These are phyloP conservation scores for Aspergillus oerlinghausenensis DNA, from an alignment of 2,329 filamentous ascomycete genomes.

Conservation along the genomic window DNA sequence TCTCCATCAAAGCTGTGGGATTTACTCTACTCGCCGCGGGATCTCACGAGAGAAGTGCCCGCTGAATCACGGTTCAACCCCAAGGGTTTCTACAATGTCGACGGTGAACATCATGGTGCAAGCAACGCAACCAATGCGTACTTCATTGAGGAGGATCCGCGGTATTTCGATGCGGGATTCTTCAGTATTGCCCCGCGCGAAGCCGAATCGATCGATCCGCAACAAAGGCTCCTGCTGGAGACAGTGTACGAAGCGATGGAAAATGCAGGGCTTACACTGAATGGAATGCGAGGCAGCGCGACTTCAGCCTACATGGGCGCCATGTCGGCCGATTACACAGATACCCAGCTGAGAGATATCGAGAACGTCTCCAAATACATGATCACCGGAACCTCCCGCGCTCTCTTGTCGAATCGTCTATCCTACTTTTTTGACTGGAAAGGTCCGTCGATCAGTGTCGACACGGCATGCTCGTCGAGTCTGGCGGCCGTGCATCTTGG, in stretches of 20 bases:
- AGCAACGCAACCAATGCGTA: constrained; percentile 24
- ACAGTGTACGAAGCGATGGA: constrained; percentile 38
- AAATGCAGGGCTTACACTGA: constrained; percentile 15
- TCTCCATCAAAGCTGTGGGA: constrained; percentile 41
- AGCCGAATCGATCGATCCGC: constrained; percentile 30
- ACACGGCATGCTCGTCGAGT: constrained; percentile 40
- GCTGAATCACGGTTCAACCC: constrained; percentile 19
- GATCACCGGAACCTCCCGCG: constrained; percentile 20
- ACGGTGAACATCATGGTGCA: constrained; percentile 24
- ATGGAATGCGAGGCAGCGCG: constrained; percentile 18
- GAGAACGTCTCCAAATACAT: constrained; percentile 3
- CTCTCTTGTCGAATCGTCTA: constrained; percentile 30
- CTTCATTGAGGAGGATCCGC: constrained; percentile 17
- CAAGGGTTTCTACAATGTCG: constrained; percentile 15
- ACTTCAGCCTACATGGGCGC: constrained; percentile 26
- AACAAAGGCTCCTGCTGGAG: constrained; percentile 26
- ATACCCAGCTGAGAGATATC: constrained; percentile 7
- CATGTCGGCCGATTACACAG: constrained; percentile 21
- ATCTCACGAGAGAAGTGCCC: constrained; percentile 14
- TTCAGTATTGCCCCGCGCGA: constrained; percentile 19
- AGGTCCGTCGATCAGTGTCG: constrained; percentile 34
- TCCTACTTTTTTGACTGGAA: constrained; percentile 20
- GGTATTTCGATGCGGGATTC: constrained; percentile 20
- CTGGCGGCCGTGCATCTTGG: constrained; percentile 27
- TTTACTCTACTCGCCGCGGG: constrained; percentile 20